A percentile compares a stretch with the other conserved stretches of the same genome.
phyloP scores from a whole-genome alignment of 495 filamentous ascomycete species.

The Penicillium canescens region DNA sequence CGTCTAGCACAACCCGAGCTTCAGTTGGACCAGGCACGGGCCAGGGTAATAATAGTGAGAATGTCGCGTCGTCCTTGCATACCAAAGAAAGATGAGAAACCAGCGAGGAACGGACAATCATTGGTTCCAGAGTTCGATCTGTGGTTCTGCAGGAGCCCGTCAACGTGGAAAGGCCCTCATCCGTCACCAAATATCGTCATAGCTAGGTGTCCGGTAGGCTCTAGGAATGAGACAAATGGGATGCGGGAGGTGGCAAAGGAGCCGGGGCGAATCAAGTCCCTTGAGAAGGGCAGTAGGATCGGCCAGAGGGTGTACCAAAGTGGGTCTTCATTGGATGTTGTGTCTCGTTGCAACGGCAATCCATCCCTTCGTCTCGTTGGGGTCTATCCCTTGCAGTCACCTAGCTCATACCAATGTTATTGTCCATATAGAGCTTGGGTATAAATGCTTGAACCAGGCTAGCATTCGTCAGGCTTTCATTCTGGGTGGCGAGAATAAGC shows the following conservation, averaged over 20 bases:
- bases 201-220: constrained; percentile 14
- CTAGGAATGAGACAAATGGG: constrained; percentile 33
- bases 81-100: constrained; percentile 22
- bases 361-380: constrained; percentile 16
- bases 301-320: constrained; percentile 24
- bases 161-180: constrained; percentile 27
- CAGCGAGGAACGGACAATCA: constrained; percentile 6
- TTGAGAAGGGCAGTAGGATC: constrained; percentile 28
- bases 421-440: constrained; percentile 10
- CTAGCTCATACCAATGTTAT: constrained; percentile 16
- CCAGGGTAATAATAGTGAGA: constrained; percentile 29
- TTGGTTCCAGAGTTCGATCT: constrained; percentile 21
- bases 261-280: constrained; percentile 26
- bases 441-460: constrained; percentile 29
- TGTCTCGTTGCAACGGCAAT: constrained; percentile 32
- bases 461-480: not conserved
- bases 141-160: constrained; percentile 23
- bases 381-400: constrained; percentile 23
- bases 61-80: constrained; percentile 32
- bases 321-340: constrained; percentile 30
- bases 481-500: not conserved
- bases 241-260: constrained; percentile 14
- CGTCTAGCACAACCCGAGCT: constrained; percentile 17
- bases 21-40: constrained; percentile 24
- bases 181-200: constrained; percentile 23